Conservation (phyloP, 306 rosid genomes). For the Arachis stenosperma region DNA sequence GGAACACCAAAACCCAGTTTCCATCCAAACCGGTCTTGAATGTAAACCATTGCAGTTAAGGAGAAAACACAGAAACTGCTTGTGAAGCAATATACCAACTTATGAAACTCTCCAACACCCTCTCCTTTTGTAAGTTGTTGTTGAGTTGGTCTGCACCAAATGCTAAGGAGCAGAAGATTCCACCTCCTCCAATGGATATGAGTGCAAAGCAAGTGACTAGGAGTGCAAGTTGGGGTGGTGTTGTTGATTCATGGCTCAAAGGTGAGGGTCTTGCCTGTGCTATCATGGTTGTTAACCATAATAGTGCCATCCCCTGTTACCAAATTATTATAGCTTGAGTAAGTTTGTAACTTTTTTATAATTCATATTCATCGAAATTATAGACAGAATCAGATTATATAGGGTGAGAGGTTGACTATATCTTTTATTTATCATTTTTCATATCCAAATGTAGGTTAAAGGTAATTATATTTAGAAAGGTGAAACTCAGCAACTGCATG, state of each 20-base stretch:
- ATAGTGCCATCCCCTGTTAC: slow-evolving; percentile 55
- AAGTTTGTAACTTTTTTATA: no score
- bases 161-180: slow-evolving; percentile 60
- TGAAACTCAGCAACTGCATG: no score
- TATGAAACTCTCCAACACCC: slow-evolving; percentile 60
- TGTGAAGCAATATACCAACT: slow-evolving; percentile 65
- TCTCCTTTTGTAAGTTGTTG: slow-evolving; percentile 43
- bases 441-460: no score
- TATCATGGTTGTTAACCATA: slow-evolving; percentile 68
- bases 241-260: slow-evolving; percentile 43
- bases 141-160: slow-evolving; percentile 74
- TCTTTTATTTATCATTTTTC: no score
- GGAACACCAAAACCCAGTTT: slow-evolving; percentile 73
- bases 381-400: no score
- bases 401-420: no score
- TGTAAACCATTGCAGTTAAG: slow-evolving; percentile 54
- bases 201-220: slow-evolving; percentile 45
- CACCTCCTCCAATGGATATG: slow-evolving; percentile 67
- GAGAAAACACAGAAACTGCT: slow-evolving; percentile 51
- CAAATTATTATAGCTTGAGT: no score
- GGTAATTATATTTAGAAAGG: no score
- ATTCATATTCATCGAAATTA: no score
- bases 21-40: slow-evolving; percentile 70
- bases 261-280: slow-evolving; percentile 54
- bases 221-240: slow-evolving; percentile 51